Evolutionary conservation across 164 flowering plant genomes (phyloP), one percentile per base, ranked within the genome.

Genomic region (Litsea cubeba): DNA sequence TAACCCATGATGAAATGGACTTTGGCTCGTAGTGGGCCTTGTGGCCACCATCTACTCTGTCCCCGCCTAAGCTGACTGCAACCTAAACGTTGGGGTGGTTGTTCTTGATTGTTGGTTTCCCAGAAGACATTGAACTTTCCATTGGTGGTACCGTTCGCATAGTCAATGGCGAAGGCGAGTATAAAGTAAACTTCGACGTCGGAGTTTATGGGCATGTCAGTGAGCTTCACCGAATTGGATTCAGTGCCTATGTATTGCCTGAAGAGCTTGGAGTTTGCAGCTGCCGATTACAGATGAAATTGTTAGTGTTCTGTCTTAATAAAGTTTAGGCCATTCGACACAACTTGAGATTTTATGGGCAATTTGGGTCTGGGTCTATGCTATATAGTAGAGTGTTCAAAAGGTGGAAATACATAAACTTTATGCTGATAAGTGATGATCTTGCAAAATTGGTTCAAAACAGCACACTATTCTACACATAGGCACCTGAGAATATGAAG

Each of bases 141-240:
- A 24, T 89, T 84, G 18, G 90, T 89, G n/a, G 89, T 85, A 0
- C 83, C 76, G 65, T 81, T 71, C 12, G 84, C 79, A 81, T 86
- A 88, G 65, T 90, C 95, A 7, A 89, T 87, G 68, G 85, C 91
- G 49, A 89, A 89, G 11, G 95, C 69, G 12, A 89, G 92, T 54
- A 90, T 84, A 85, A 84, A 90, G 75, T 90, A 89, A 79, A 87
- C 84, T 3, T 88, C 84, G 3, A 85, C 86, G 6, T 72, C 25
- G 3, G 88, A 58, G 79, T 84, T 75, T 7, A 89, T 74, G 14
- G 91, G 89, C 0, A 87, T 87, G 62, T 89, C 88, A 1, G 87
- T 49, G 32, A 89, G 87, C 72, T 18, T 88, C 25, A 91, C 88
- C 17, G 79, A 76, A 1, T 79, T 84, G 71, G 81, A 88, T 62